These are phyloP conservation scores for Cyberlindnera maclurae DNA, from an alignment of 805 yeast species.

Conservation along the genomic window DNA sequence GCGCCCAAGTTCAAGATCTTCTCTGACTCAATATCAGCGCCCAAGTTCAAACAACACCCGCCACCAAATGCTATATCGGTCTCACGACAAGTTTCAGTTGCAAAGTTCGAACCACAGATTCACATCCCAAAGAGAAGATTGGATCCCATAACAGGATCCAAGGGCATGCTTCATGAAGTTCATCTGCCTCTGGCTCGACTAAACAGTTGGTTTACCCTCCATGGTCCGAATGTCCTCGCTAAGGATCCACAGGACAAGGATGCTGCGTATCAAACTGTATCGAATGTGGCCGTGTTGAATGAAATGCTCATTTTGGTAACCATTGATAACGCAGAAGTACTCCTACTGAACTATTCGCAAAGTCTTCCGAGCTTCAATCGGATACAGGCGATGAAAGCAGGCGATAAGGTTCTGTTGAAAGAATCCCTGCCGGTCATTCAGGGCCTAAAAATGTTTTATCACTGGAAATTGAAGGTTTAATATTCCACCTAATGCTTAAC, in stretches of 20 bases:
- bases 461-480: conserved; percentile 14
- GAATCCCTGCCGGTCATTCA: conserved; percentile 5
- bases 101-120: background rate
- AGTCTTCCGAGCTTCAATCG: conserved; percentile 2
- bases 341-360: conserved; percentile 17
- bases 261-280: conserved; percentile 1
- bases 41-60: background rate
- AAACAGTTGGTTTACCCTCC: conserved; percentile 19
- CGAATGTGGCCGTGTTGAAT: conserved; percentile 6
- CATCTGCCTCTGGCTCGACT: conserved; percentile 15
- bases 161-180: conserved; percentile 2
- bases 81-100: background rate
- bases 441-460: conserved; percentile 11
- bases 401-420: conserved; percentile 9
- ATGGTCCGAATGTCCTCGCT: conserved; percentile 3
- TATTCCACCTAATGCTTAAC: background rate
- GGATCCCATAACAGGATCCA: background rate
- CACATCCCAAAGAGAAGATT: background rate
- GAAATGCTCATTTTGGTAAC: conserved; percentile 10
- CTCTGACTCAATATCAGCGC: background rate
- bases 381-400: conserved; percentile 9
- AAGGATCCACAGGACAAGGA: background rate
- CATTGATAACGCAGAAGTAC: conserved; percentile 4
- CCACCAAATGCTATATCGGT: background rate
- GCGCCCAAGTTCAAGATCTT: background rate